These are phyloP conservation scores for Artemisia tridentata DNA, from an alignment of 129 eudicot species.

Conservation along the genomic window DNA sequence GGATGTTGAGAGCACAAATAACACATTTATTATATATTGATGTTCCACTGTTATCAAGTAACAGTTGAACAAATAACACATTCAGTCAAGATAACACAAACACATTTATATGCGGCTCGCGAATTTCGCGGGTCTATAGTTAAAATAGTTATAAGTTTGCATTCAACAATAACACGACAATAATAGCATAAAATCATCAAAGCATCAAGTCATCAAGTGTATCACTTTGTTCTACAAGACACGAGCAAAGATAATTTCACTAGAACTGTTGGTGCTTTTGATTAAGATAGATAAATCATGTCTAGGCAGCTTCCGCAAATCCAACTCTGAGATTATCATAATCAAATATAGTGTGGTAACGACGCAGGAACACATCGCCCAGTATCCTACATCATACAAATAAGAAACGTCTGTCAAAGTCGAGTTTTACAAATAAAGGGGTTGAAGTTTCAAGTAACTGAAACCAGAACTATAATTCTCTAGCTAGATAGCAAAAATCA, in stretches of 20 bases:
- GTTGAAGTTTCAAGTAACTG: not conserved
- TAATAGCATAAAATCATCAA: too few species aligned
- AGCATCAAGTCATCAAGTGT: not conserved
- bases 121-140: too few species aligned
- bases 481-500: not conserved
- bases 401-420: not conserved
- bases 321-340: slow-evolving; percentile 68
- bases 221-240: not conserved
- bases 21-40: too few species aligned
- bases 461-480: not conserved
- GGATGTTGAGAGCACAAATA: too few species aligned
- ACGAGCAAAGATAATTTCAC: not conserved
- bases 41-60: too few species aligned
- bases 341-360: slow-evolving; percentile 84
- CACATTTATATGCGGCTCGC: too few species aligned
- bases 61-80: too few species aligned
- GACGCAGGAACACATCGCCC: slow-evolving; percentile 93
- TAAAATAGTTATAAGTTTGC: too few species aligned
- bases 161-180: too few species aligned
- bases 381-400: slow-evolving; percentile 63
- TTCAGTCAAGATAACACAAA: too few species aligned
- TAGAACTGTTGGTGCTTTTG: not conserved
- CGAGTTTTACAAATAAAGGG: not conserved
- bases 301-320: slow-evolving; percentile 77
- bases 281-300: not conserved